Conservation (phyloP, 1,284 basidiomycete species). For the Exobasidium rhododendri region DNA sequence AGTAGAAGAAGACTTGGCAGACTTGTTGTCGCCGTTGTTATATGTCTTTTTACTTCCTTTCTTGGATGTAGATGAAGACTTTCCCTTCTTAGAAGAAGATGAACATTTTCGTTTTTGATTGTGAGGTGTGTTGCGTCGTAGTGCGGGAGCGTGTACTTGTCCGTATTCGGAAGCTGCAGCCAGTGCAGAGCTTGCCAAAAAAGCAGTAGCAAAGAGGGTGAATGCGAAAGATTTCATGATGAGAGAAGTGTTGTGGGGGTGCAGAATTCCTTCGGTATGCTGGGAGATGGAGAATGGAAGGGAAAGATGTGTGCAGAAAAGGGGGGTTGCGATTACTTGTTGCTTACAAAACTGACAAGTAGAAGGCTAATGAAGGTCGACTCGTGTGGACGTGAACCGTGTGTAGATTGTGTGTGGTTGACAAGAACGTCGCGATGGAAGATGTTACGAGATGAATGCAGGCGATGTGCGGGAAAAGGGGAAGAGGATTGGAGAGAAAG, state of each 20-base stretch:
- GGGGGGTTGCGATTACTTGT: neutral
- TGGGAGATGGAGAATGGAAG: neutral
- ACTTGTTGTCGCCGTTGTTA: neutral
- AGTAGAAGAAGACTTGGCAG: constrained; percentile 10
- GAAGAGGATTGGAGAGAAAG: neutral
- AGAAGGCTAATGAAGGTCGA: neutral
- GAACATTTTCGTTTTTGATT: constrained; percentile 22
- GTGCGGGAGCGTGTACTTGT: constrained; percentile 20
- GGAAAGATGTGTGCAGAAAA: neutral
- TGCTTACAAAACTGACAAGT: neutral
- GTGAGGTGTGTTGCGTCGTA: constrained; percentile 20
- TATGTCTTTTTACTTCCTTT: neutral
- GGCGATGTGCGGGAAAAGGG: neutral
- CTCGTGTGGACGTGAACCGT: too few relatives aligned
- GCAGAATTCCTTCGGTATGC: neutral
- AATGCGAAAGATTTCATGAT: constrained; percentile 28
- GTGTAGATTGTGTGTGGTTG: neutral
- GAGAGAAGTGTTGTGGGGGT: neutral
- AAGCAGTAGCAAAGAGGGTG: constrained; percentile 22
- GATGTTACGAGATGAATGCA: neutral
- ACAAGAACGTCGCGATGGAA: neutral
- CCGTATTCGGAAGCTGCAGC: constrained; percentile 26
- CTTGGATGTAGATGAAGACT: neutral
- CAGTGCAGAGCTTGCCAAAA: constrained; percentile 27
- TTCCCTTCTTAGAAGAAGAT: neutral